Percentiles rank a stretch among this genome's conserved stretches.
Evolutionary conservation across 1,284 basidiomycete genomes (phyloP).

Genomic region (Stygiomarasmius scandens): DNA sequence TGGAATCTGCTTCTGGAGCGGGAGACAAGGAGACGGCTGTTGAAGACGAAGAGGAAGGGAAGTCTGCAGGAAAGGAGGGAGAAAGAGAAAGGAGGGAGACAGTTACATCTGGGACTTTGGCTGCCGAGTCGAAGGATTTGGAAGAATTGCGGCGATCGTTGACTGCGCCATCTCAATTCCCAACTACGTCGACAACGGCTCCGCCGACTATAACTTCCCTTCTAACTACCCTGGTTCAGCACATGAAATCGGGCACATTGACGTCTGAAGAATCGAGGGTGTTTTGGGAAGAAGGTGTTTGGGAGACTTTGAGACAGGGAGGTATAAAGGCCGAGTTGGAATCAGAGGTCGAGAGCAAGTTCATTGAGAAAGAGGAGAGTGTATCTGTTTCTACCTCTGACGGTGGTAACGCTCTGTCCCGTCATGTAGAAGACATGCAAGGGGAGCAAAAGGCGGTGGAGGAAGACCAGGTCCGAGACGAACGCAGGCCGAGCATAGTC

Average conservation of each 20-base stretch:
- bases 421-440: too few species aligned
- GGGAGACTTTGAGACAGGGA: not conserved
- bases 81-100: not conserved
- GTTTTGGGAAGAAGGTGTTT: conserved; percentile 42
- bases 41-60: too few species aligned
- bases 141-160: too few species aligned
- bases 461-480: not conserved
- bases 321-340: conserved; percentile 1
- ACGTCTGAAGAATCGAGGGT: conserved; percentile 47
- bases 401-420: too few species aligned
- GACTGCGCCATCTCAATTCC: not conserved
- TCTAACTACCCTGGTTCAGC: conserved; percentile 28
- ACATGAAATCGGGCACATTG: conserved; percentile 47
- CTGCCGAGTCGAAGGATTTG: not conserved
- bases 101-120: conserved; percentile 22
- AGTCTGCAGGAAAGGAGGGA: not conserved
- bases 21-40: too few species aligned
- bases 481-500: not conserved
- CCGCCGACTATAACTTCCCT: conserved; percentile 40
- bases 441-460: not conserved
- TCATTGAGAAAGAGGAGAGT: too few species aligned
- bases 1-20: too few species aligned
- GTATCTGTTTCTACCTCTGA: too few species aligned
- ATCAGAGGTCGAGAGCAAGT: not conserved
- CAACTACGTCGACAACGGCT: conserved; percentile 38